Conservation (phyloP, 2,329 filamentous ascomycete species). For the Gaeumannomyces sp. region DNA sequence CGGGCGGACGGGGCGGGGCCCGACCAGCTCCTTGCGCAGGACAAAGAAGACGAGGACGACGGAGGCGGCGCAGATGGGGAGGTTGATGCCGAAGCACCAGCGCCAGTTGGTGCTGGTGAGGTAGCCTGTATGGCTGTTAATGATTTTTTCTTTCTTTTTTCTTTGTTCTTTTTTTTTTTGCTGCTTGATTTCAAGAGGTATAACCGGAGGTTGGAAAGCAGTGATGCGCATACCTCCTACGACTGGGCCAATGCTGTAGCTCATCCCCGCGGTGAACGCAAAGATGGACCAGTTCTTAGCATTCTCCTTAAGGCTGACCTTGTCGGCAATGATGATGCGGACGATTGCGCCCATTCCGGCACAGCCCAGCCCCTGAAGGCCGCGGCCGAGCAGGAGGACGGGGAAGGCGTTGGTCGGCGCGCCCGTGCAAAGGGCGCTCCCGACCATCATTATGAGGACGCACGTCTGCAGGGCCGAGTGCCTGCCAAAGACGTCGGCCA, state of each 20-base stretch:
- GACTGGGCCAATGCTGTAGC: slow-evolving; percentile 55
- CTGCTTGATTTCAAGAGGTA: background rate
- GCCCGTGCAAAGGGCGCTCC: slow-evolving; percentile 55
- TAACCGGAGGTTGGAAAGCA: no score
- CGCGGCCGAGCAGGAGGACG: slow-evolving; percentile 56
- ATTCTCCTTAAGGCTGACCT: slow-evolving; percentile 54
- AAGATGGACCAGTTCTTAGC: slow-evolving; percentile 57
- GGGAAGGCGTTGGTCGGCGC: slow-evolving; percentile 48
- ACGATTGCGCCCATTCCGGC: slow-evolving; percentile 56
- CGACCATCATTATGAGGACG: slow-evolving; percentile 50
- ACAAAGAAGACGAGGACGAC: slow-evolving; percentile 50
- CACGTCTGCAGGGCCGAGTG: slow-evolving; percentile 51
- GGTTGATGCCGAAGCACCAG: slow-evolving; percentile 60
- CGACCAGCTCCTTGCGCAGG: slow-evolving; percentile 52
- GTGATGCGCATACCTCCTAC: slow-evolving; percentile 38
- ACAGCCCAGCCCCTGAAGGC: slow-evolving; percentile 54
- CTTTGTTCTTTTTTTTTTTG: no score
- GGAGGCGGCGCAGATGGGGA: slow-evolving; percentile 47
- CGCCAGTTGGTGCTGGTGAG: slow-evolving; percentile 57
- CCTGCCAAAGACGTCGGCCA: slow-evolving; percentile 60
- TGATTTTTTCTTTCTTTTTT: background rate
- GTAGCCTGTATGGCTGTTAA: slow-evolving; percentile 23
- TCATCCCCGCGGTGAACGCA: slow-evolving; percentile 50
- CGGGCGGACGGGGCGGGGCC: slow-evolving; percentile 27
- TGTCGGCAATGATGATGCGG: slow-evolving; percentile 56